Percentiles rank a stretch among this genome's conserved stretches.
Conservation (phyloP, 1,139 yeast species). For the Chernovozyma aurita region DNA sequence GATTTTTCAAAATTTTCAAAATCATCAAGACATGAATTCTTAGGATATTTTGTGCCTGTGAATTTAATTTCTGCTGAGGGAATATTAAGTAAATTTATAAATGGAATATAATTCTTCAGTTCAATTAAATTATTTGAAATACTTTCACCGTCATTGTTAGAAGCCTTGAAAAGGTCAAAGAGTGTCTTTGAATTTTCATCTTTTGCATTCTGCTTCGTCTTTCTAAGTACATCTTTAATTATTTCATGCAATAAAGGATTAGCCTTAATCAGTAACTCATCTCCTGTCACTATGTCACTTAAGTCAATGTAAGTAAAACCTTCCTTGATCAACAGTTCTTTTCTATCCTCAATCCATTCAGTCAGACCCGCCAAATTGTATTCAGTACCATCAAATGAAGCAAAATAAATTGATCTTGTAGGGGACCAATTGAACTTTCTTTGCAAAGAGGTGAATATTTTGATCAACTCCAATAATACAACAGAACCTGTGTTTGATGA, state of each 20-base stretch:
- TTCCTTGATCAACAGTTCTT: conserved; percentile 50
- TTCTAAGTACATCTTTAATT: conserved; percentile 36
- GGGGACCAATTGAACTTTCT: conserved; percentile 77
- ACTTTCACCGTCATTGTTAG: conserved; percentile 18
- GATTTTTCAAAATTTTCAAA: conserved; percentile 49
- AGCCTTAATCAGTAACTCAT: conserved; percentile 51
- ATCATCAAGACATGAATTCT: conserved; percentile 62
- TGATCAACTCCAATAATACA: conserved; percentile 64
- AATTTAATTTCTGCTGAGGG: conserved; percentile 65
- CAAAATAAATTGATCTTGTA: conserved; percentile 73
- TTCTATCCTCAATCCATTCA: conserved; percentile 66
- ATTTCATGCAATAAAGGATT: conserved; percentile 60
- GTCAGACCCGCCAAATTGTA: conserved; percentile 84
- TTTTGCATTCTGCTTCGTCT: conserved; percentile 20
- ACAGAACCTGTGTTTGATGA: conserved; percentile 76
- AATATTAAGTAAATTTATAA: conserved; percentile 58
- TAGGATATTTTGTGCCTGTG: conserved; percentile 44
- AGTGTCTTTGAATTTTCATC: conserved; percentile 12
- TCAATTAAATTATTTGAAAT: conserved; percentile 42
- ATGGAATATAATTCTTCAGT: conserved; percentile 67
- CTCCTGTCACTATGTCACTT: conserved; percentile 68
- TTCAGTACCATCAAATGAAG: conserved; percentile 81
- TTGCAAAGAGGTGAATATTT: conserved; percentile 64
- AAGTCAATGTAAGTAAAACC: conserved; percentile 76
- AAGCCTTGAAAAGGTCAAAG: conserved; percentile 25